Conservation (phyloP, 2,329 filamentous ascomycete species). For the Penicillium sp. region DNA sequence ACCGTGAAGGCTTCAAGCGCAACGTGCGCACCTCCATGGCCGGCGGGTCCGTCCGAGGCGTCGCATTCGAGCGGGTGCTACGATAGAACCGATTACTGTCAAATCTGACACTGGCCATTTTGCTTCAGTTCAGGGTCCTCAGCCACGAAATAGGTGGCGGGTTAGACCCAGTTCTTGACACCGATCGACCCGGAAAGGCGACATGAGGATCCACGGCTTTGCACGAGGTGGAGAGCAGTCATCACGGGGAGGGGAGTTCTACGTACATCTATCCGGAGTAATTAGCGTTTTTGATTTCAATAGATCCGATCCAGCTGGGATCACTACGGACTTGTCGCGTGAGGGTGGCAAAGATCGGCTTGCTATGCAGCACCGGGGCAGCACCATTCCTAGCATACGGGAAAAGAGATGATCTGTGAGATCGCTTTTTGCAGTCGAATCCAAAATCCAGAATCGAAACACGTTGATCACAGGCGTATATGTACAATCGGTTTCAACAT, state of each 20-base stretch:
- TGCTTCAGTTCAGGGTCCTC: neutral
- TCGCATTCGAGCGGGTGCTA: slow-evolving; percentile 72
- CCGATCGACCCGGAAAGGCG: slow-evolving; percentile 2
- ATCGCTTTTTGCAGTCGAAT: slow-evolving; percentile 14
- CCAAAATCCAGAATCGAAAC: slow-evolving; percentile 18
- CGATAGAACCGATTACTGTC: slow-evolving; percentile 46
- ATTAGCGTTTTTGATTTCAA: slow-evolving; percentile 35
- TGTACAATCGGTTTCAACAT: slow-evolving; percentile 28
- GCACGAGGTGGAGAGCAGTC: slow-evolving; percentile 6
- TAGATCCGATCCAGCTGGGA: slow-evolving; percentile 14
- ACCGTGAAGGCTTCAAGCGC: slow-evolving; percentile 82
- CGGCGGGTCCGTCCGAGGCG: slow-evolving; percentile 69
- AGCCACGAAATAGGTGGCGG: neutral
- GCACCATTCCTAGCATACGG: neutral
- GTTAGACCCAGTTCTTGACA: neutral
- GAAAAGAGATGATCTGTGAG: neutral
- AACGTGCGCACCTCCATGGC: slow-evolving; percentile 82
- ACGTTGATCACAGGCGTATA: slow-evolving; percentile 27
- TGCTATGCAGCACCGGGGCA: neutral
- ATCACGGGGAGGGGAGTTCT: slow-evolving; percentile 12
- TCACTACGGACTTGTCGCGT: neutral
- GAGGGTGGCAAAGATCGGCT: neutral
- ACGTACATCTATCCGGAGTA: slow-evolving; percentile 28
- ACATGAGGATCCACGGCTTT: slow-evolving; percentile 15
- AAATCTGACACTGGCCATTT: neutral